Evolutionary conservation across 73 alveolate genomes (phyloP).

Genomic region (Paramecium pentaurelia): DNA sequence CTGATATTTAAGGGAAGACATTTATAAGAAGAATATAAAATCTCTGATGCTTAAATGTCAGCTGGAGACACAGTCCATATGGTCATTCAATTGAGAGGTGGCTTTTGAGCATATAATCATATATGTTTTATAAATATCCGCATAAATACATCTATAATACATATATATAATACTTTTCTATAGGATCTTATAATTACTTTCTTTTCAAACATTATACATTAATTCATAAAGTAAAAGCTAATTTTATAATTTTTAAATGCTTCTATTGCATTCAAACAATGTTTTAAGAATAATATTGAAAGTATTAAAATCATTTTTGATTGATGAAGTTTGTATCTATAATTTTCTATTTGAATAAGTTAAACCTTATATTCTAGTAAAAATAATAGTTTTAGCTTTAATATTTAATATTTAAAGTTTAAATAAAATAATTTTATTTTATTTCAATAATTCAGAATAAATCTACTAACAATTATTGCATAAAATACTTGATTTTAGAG

Average conservation of each 20-base stretch:
- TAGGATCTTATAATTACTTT: background rate
- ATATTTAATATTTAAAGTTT: no score
- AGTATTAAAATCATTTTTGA: background rate
- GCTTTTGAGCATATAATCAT: background rate
- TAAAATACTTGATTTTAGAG: no score
- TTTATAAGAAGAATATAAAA: constrained; percentile 11
- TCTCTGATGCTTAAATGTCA: constrained; percentile 15
- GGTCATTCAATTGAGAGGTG: constrained; percentile 39
- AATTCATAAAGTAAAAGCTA: no score
- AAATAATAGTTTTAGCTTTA: background rate
- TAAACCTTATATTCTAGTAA: background rate
- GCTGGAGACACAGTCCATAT: constrained; percentile 49
- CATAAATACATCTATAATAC: background rate
- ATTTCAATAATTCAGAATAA: background rate
- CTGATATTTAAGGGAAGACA: constrained; percentile 14
- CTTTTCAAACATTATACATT: background rate
- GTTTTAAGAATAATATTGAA: no score
- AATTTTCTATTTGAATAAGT: no score
- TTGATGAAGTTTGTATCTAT: background rate
- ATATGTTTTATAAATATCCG: background rate
- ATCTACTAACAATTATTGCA: no score
- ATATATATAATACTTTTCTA: background rate
- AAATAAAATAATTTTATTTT: no score
- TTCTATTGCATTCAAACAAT: background rate
- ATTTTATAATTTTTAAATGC: background rate